Conservation (phyloP, 768 basidiomycete genomes). For the Termitomyces sp. region DNA sequence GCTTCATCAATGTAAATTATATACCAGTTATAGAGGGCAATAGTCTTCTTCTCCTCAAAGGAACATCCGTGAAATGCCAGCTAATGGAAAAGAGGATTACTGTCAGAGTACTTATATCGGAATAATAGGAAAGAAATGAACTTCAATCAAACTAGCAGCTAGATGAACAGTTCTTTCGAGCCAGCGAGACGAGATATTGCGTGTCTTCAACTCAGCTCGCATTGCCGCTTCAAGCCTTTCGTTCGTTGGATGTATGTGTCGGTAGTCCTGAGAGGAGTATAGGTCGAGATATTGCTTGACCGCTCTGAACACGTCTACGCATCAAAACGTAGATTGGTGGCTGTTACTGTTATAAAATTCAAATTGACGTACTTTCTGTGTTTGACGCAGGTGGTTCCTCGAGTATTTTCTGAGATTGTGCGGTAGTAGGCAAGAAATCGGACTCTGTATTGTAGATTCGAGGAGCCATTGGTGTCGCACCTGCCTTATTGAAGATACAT, state of each 20-base stretch:
- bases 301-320: not conserved
- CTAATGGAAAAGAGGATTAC: too few species aligned
- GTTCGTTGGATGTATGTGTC: conserved; percentile 10
- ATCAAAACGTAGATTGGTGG: too few species aligned
- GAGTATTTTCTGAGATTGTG: not conserved
- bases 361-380: not conserved
- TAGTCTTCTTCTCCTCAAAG: too few species aligned
- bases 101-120: too few species aligned
- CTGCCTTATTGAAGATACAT: not conserved
- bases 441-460: not conserved
- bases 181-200: not conserved
- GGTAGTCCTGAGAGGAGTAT: conserved; percentile 3
- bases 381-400: not conserved
- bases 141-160: too few species aligned
- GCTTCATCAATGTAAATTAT: too few species aligned
- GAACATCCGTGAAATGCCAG: too few species aligned
- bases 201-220: conserved; percentile 7
- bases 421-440: not conserved
- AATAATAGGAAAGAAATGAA: too few species aligned
- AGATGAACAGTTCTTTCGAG: too few species aligned
- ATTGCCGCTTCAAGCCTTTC: conserved; percentile 11
- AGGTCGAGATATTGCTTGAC: conserved; percentile 10
- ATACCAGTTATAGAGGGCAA: too few species aligned
- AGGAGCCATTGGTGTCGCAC: not conserved
- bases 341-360: too few species aligned